phyloP scores from a whole-genome alignment of 441 rosid genomes.

The Hura crepitans region DNA sequence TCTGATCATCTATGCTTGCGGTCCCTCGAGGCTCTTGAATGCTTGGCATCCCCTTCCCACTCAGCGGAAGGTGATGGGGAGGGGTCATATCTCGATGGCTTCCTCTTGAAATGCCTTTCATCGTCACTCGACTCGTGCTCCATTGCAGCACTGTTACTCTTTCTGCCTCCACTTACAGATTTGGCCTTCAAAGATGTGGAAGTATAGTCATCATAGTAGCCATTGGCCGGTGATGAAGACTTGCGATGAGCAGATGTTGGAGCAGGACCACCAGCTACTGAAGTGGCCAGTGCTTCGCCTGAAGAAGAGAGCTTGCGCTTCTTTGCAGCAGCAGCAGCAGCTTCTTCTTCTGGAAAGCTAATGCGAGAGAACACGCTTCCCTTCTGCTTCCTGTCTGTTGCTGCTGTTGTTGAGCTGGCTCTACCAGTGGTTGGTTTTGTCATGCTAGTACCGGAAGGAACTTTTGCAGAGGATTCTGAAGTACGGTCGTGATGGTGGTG shows the following conservation, averaged over 20 bases:
- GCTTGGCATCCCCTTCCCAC: slow-evolving; percentile 45
- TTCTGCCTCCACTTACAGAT: slow-evolving; percentile 25
- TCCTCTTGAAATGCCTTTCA: slow-evolving; percentile 90
- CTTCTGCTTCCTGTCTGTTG: slow-evolving; percentile 44
- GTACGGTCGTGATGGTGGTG: slow-evolving; percentile 41
- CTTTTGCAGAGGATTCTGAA: slow-evolving; percentile 36
- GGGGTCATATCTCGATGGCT: slow-evolving; percentile 70
- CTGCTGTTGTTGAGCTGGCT: slow-evolving; percentile 15
- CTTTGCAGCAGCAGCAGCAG: slow-evolving; percentile 29
- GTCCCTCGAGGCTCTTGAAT: slow-evolving; percentile 32
- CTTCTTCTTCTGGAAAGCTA: slow-evolving; percentile 73
- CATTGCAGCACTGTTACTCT: slow-evolving; percentile 31
- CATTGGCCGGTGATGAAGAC: slow-evolving; percentile 28
- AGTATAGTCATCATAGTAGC: slow-evolving; percentile 34
- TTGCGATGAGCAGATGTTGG: slow-evolving; percentile 15
- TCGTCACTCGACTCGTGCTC: slow-evolving; percentile 85
- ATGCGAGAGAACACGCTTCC: slow-evolving; percentile 89
- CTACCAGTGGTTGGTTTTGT: background rate
- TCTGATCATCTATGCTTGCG: slow-evolving; percentile 29
- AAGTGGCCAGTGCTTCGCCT: background rate
- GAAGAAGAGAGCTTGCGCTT: slow-evolving; percentile 40
- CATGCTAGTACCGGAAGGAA: slow-evolving; percentile 9
- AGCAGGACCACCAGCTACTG: background rate
- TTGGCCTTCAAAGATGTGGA: slow-evolving; percentile 33
- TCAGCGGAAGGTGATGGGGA: slow-evolving; percentile 49